Conservation (phyloP, 2,329 filamentous ascomycete genomes). For the Epichloe hybrida region DNA sequence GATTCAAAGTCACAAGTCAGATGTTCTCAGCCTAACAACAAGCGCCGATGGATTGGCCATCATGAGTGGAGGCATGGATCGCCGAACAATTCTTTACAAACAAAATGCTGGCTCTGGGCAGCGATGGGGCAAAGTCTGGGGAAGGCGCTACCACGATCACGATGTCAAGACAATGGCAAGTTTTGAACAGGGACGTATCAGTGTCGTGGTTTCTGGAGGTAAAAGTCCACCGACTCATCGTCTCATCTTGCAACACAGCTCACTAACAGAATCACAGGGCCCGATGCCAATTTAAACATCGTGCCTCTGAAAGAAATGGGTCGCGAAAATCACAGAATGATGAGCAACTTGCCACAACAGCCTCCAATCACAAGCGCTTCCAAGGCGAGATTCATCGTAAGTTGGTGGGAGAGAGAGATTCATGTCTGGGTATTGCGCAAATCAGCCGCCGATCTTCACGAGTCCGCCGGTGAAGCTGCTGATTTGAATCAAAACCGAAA, state of each 20-base stretch:
- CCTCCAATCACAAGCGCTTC: slow-evolving; percentile 61
- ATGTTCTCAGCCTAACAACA: slow-evolving; percentile 76
- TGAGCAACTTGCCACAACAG: slow-evolving; percentile 74
- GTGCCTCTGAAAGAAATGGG: slow-evolving; percentile 60
- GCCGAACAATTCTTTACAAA: slow-evolving; percentile 72
- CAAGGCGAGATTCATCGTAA: slow-evolving; percentile 61
- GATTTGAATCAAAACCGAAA: slow-evolving; percentile 43
- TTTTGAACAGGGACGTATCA: slow-evolving; percentile 73
- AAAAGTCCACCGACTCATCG: slow-evolving; percentile 17
- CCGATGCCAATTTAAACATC: slow-evolving; percentile 73
- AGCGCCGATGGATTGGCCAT: slow-evolving; percentile 71
- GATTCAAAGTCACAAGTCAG: slow-evolving; percentile 75
- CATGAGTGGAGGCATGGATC: slow-evolving; percentile 84
- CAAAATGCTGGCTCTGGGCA: slow-evolving; percentile 44
- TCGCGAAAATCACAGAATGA: slow-evolving; percentile 68
- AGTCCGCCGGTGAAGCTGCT: slow-evolving; percentile 23
- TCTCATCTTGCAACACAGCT: neutral
- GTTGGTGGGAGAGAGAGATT: slow-evolving; percentile 91
- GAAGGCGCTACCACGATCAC: slow-evolving; percentile 77
- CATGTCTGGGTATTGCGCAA: slow-evolving; percentile 58
- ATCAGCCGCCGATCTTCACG: slow-evolving; percentile 32
- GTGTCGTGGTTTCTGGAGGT: slow-evolving; percentile 86
- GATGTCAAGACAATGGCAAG: slow-evolving; percentile 91
- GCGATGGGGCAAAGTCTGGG: slow-evolving; percentile 76
- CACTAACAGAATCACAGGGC: slow-evolving; percentile 37